A percentile compares a stretch with the other conserved stretches of the same genome.
These are phyloP conservation scores for Aspergillus ibericus DNA, from an alignment of 2,329 filamentous ascomycete genomes.

Conservation along the genomic window DNA sequence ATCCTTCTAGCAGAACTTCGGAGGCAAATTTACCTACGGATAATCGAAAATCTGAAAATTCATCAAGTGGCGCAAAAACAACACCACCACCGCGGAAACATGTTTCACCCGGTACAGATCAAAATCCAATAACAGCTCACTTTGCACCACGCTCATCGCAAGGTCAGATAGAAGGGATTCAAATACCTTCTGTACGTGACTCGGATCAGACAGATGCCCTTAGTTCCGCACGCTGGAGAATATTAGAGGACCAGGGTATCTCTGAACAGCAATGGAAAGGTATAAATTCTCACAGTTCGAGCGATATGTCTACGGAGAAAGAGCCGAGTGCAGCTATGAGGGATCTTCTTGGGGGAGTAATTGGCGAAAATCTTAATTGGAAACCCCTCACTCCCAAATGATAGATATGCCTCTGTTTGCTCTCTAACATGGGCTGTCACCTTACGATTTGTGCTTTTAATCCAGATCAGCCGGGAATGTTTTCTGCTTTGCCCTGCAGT, in stretches of 20 bases:
- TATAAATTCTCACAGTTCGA: not conserved
- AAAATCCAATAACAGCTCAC: too few species aligned
- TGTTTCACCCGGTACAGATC: constrained; percentile 32
- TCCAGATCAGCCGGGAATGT: not conserved
- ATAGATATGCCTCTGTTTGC: not conserved
- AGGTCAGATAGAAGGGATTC: not conserved
- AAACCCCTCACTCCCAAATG: constrained; percentile 31
- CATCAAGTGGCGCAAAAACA: constrained; percentile 25
- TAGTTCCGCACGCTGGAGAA: not conserved
- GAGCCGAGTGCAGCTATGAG: not conserved
- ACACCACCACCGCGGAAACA: constrained; percentile 67
- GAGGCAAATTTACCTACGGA: not conserved
- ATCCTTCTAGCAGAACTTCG: not conserved
- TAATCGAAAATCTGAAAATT: not conserved
- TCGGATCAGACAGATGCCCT: not conserved
- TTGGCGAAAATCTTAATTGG: constrained; percentile 29
- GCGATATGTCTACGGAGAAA: not conserved
- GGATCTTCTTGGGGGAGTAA: constrained; percentile 27
- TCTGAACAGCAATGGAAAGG: not conserved
- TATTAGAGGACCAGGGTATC: not conserved
- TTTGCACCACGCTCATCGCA: not conserved
- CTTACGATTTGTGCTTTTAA: not conserved
- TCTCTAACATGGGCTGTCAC: not conserved
- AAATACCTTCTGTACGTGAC: not conserved
- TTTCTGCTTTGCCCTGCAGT: not conserved